phyloP scores from a whole-genome alignment of 306 rosid genomes.

The Quercus engelmannii region DNA sequence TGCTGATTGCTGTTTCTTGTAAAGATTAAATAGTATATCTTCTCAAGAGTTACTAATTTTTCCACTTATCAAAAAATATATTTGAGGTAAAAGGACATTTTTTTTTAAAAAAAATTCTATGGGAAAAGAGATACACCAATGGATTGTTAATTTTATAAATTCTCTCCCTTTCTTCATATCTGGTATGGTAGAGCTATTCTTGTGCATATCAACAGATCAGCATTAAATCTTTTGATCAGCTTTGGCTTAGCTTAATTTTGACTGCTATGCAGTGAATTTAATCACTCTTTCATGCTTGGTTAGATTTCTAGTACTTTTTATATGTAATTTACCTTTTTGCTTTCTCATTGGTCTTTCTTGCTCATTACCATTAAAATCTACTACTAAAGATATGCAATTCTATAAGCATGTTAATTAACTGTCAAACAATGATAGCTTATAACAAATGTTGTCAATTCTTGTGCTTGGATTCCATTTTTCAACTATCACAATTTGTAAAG shows the following conservation, averaged over 20 bases:
- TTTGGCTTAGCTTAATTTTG: background rate
- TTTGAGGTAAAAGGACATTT: background rate
- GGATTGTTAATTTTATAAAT: background rate
- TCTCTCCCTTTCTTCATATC: background rate
- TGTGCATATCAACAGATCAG: background rate
- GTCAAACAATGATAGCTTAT: background rate
- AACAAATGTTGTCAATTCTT: background rate
- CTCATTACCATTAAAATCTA: background rate
- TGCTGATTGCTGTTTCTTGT: slow-evolving; percentile 8
- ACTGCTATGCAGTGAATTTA: background rate
- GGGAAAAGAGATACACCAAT: too few relatives aligned
- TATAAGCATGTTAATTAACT: background rate
- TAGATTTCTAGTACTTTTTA: background rate
- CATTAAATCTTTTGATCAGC: background rate
- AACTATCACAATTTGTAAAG: background rate
- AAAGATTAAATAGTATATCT: background rate
- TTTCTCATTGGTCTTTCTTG: background rate
- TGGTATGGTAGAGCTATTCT: background rate
- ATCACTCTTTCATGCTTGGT: background rate
- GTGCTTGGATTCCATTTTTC: background rate
- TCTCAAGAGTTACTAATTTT: background rate
- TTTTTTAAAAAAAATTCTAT: background rate
- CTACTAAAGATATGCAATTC: background rate
- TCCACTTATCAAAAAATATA: background rate
- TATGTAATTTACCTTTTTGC: background rate